phyloP scores from a whole-genome alignment of 371 early-diverging fungal genomes.

The Mortierella sp. region DNA sequence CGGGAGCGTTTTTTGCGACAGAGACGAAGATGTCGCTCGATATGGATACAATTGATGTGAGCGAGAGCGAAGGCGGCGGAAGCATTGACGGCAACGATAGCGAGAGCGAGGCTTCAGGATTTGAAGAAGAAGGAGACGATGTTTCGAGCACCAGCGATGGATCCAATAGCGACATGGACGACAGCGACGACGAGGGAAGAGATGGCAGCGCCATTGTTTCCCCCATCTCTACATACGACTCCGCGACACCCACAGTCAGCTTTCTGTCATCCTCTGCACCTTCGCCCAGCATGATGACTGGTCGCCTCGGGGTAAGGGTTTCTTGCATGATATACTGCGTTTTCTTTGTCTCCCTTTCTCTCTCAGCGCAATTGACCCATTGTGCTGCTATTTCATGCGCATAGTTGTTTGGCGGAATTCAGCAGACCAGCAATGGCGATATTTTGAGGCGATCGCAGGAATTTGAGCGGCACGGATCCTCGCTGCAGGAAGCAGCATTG shows the following conservation, averaged over 20 bases:
- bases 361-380: neutral
- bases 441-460: conserved; percentile 8
- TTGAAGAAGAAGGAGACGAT: conserved; percentile 2
- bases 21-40: neutral
- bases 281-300: conserved; percentile 6
- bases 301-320: neutral
- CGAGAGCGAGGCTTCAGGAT: neutral
- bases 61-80: neutral
- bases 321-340: neutral
- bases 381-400: neutral
- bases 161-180: neutral
- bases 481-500: neutral
- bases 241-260: neutral
- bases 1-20: neutral
- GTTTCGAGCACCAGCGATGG: neutral
- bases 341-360: neutral
- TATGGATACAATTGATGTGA: neutral
- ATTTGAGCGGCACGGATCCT: neutral
- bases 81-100: conserved; percentile 1
- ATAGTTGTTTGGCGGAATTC: neutral
- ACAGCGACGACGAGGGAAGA: neutral
- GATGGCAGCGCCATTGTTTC: neutral
- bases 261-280: neutral
- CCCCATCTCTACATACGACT: neutral
- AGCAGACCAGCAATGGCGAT: neutral